Conservation (phyloP, 2,329 filamentous ascomycete species). For the Stemphylium vesicarium region DNA sequence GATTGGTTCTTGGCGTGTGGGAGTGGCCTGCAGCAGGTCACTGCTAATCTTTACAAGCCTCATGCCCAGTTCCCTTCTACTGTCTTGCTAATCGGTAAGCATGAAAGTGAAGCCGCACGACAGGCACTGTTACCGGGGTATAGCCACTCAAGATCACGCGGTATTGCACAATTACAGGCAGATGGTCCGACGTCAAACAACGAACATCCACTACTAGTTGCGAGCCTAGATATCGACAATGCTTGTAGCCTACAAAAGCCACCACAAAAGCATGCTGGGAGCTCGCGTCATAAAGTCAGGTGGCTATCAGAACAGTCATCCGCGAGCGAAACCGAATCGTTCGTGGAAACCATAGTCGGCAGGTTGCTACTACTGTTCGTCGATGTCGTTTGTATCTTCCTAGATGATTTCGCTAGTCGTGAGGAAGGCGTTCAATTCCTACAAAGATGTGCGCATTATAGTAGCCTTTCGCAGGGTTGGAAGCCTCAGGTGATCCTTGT, state of each 20-base stretch:
- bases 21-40: not conserved
- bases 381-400: slow-evolving; percentile 21
- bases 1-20: slow-evolving; percentile 18
- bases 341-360: slow-evolving; percentile 12
- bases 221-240: slow-evolving; percentile 8
- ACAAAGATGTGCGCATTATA: slow-evolving; percentile 3
- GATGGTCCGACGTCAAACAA: not conserved
- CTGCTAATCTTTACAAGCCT: slow-evolving; percentile 4
- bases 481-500: slow-evolving; percentile 15
- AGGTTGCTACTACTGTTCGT: slow-evolving; percentile 16
- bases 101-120: not conserved
- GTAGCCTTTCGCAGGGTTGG: not conserved
- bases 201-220: slow-evolving; percentile 14
- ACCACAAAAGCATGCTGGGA: not conserved
- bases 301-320: slow-evolving; percentile 2
- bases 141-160: not conserved
- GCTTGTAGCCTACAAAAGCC: slow-evolving; percentile 2
- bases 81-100: slow-evolving; percentile 11
- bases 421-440: slow-evolving; percentile 11
- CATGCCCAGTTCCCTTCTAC: slow-evolving; percentile 12
- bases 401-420: slow-evolving; percentile 16
- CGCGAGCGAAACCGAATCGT: not conserved
- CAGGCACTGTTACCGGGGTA: slow-evolving; percentile 4
- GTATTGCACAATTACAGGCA: slow-evolving; percentile 10
- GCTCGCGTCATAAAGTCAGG: slow-evolving; percentile 6